Base-by-base conservation (phyloP, 345 rosid genomes). In the Nasturtium officinale region DNA sequence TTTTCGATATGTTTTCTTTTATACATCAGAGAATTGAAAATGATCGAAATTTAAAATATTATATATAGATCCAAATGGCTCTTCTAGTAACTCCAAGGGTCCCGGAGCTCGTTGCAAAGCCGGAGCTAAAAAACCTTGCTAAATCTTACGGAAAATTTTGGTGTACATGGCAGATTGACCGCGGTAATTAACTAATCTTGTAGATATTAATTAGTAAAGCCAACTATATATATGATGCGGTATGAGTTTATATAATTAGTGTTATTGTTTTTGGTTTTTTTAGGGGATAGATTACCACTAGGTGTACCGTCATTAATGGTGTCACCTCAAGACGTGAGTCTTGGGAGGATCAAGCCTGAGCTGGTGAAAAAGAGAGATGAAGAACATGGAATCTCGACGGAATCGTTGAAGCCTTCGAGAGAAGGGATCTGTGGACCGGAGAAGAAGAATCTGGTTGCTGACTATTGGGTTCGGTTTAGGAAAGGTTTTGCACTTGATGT, bases 81-180 rank as follows among this genome's bases (percentile, higher is more conserved):
- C 82, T 84, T 3, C 83, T 85, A 84, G 82, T 87, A 2, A 86
- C 85, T 71, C 96, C 96, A 30, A 67, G 90, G 9, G 79, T 90
- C 18, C 96, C 92, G 0, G 90, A 92, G 67, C 67, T 82, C n/a
- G 83, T 85, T 33, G 84, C 65, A 1, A 88, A 85, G 60, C 90
- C 85, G 3, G 90, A 89, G 68, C 82, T 92, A 9, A 81, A 85
- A 17, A 85, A 83, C 47, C 72, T 92, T 64, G 86, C 90, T 38
- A 87, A 83, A 69, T 80, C 87, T 1, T 90, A 88, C n/a, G 95
- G 95, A 46, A 90, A 92, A 71, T 92, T 90, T 25, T 92, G 95
- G 95, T 90, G 98, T 81, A 87, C 96, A 26, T 92, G 98, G 98
- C 95, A 87, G 65, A 67, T 83, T 3, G 98, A 92, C 28, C 83